Evolutionary conservation across 2,329 filamentous ascomycete genomes (phyloP).

Genomic region (Fusarium temperatum): DNA sequence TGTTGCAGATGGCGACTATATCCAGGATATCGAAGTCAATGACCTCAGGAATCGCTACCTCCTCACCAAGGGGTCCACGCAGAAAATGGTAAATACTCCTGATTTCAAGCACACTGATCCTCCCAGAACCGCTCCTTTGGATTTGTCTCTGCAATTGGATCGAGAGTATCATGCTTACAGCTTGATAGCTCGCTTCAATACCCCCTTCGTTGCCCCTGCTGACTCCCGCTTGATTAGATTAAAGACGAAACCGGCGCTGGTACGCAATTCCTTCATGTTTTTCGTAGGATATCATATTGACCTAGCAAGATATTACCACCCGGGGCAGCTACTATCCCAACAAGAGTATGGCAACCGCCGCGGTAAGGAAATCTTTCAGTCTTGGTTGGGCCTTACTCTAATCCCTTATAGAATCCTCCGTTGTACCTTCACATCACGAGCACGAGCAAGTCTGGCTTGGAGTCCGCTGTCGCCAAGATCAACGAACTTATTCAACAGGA

Average conservation of each 20-base stretch:
- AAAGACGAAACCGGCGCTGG: constrained; percentile 99
- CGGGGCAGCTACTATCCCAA: constrained; percentile 96
- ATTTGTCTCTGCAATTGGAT: constrained; percentile 55
- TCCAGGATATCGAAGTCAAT: constrained; percentile 99
- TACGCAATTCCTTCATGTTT: constrained; percentile 69
- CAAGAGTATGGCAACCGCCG: constrained; percentile 94
- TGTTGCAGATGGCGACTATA: constrained; percentile 95
- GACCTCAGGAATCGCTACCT: constrained; percentile 96
- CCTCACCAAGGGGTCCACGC: constrained; percentile 94
- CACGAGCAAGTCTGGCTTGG: constrained; percentile 89
- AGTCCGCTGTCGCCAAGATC: constrained; percentile 86
- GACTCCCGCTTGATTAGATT: constrained; percentile 96
- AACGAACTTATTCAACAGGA: constrained; percentile 97
- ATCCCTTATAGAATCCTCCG: constrained; percentile 76
- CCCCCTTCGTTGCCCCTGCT: constrained; percentile 89
- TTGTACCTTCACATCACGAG: constrained; percentile 96
- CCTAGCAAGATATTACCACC: constrained; percentile 91
- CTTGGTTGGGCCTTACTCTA: not conserved
- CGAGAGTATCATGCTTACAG: constrained; percentile 75
- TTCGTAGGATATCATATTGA: constrained; percentile 64
- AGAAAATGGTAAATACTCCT: constrained; percentile 98
- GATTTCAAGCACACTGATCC: constrained; percentile 48
- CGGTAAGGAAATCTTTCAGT: constrained; percentile 67
- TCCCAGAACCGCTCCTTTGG: constrained; percentile 47
- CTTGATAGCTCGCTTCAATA: constrained; percentile 69